These are phyloP conservation scores for Lepidopterella palustris DNA, from an alignment of 495 filamentous ascomycete genomes.

Conservation along the genomic window DNA sequence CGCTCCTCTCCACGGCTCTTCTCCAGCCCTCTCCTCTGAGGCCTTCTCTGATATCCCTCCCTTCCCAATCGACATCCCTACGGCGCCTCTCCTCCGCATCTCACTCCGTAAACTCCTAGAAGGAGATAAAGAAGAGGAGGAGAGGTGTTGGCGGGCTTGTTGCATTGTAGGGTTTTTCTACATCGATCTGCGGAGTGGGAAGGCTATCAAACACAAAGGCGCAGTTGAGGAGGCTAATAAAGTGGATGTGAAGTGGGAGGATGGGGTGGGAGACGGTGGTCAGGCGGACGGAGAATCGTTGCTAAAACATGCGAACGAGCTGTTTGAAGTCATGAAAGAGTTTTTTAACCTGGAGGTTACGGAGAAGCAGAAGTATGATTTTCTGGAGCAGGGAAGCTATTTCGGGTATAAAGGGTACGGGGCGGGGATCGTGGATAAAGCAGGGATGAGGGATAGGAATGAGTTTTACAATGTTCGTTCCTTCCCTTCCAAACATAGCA, in stretches of 20 bases:
- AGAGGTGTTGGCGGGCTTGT: conserved; percentile 44
- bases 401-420: conserved; percentile 51
- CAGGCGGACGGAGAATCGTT: conserved; percentile 39
- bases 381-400: conserved; percentile 32
- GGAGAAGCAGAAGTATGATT: conserved; percentile 51
- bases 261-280: conserved; percentile 12
- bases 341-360: conserved; percentile 47
- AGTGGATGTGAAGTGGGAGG: background rate
- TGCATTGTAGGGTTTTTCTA: conserved; percentile 60
- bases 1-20: background rate
- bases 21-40: background rate
- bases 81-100: conserved; percentile 50
- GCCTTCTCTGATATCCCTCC: conserved; percentile 37
- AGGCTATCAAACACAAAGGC: background rate
- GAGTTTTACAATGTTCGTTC: conserved; percentile 57
- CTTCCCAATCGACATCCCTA: conserved; percentile 49
- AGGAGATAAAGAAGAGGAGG: conserved; percentile 39
- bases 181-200: conserved; percentile 45
- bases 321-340: conserved; percentile 43
- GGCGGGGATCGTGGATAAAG: conserved; percentile 43
- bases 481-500: conserved; percentile 4
- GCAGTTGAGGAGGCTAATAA: background rate
- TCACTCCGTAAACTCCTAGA: conserved; percentile 45
- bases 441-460: conserved; percentile 50
- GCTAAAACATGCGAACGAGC: conserved; percentile 39